A percentile compares a stretch with the other conserved stretches of the same genome.
phyloP scores from a whole-genome alignment of 2,329 filamentous ascomycete species.

The Nemania diffusa region DNA sequence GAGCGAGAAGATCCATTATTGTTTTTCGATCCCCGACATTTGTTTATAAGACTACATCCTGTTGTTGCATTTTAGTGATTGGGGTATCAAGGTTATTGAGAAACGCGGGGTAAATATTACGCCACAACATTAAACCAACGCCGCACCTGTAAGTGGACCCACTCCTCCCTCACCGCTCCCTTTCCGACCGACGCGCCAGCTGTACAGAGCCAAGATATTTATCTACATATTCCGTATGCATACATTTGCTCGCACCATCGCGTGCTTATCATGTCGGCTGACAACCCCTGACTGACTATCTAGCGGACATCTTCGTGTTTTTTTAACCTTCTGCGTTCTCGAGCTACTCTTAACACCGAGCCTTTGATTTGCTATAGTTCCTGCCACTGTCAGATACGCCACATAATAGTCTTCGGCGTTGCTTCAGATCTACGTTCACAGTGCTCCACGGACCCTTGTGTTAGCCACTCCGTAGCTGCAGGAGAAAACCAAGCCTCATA shows the following conservation, averaged over 20 bases:
- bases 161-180: conserved; percentile 20
- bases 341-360: neutral
- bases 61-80: neutral
- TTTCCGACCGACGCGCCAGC: conserved; percentile 8
- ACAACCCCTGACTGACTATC: neutral
- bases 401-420: neutral
- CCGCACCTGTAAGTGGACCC: neutral
- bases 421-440: too few relatives aligned
- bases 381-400: neutral
- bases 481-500: neutral
- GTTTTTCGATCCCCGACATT: too few relatives aligned
- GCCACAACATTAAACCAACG: neutral
- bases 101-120: neutral
- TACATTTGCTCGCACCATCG: conserved; percentile 12
- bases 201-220: conserved; percentile 1
- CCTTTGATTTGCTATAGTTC: neutral
- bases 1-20: too few relatives aligned
- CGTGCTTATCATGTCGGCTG: conserved; percentile 15
- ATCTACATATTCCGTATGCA: neutral
- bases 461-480: neutral
- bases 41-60: too few relatives aligned
- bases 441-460: neutral
- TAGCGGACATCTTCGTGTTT: neutral
- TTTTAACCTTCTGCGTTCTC: neutral
- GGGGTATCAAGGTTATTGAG: neutral